Conservation (phyloP, 345 rosid species). For the Cochlearia excelsa region DNA sequence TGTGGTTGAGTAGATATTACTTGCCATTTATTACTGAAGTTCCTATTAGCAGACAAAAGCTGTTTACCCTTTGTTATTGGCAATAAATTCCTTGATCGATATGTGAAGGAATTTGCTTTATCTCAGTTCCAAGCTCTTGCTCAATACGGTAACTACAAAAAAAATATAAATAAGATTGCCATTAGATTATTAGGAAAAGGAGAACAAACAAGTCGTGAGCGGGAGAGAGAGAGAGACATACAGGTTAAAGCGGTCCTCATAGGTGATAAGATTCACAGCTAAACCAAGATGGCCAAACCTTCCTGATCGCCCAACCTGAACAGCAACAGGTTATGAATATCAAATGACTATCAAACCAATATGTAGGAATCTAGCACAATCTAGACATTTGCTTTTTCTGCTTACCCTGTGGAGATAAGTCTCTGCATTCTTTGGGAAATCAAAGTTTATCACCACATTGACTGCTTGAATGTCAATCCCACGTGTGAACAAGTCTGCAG, state of each 20-base stretch:
- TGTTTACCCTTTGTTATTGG: conserved; percentile 44
- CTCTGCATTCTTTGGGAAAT: conserved; percentile 74
- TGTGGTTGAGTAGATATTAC: conserved; percentile 4
- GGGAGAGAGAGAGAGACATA: conserved; percentile 19
- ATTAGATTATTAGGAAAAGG: neutral
- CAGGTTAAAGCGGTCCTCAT: conserved; percentile 82
- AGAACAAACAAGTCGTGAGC: conserved; percentile 9
- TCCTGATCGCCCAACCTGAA: conserved; percentile 90
- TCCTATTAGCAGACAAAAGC: conserved; percentile 24
- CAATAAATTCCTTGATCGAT: conserved; percentile 92
- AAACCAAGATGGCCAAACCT: conserved; percentile 95
- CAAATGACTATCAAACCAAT: conserved; percentile 9
- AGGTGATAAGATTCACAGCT: conserved; percentile 91
- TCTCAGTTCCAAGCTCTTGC: conserved; percentile 95
- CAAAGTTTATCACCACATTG: conserved; percentile 89
- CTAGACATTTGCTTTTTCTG: conserved; percentile 5
- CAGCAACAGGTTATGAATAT: neutral
- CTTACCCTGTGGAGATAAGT: conserved; percentile 95
- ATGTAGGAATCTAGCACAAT: conserved; percentile 2
- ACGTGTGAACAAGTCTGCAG: conserved; percentile 79
- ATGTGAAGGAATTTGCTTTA: conserved; percentile 93
- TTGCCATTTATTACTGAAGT: conserved; percentile 51
- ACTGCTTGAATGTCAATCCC: conserved; percentile 97
- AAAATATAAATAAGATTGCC: too few species aligned
- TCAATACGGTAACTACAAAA: conserved; percentile 82